Percentiles rank a stretch among this genome's conserved stretches.
These are phyloP conservation scores for Polyplosphaeria fusca DNA, from an alignment of 495 filamentous ascomycete species.

Conservation along the genomic window DNA sequence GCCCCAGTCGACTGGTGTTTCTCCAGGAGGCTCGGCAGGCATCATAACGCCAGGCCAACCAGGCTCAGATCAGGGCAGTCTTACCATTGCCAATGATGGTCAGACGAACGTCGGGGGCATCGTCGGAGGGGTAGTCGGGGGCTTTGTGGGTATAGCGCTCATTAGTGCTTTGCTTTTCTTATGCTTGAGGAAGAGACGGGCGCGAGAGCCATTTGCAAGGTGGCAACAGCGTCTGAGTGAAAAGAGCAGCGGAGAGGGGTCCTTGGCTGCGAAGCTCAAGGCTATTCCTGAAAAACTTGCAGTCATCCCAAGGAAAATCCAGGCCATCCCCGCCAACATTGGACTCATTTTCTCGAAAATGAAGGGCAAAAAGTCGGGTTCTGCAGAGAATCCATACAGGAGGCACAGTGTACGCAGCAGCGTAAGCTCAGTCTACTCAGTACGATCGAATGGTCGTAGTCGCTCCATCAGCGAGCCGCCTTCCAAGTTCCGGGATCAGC, in stretches of 20 bases:
- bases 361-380: slow-evolving; percentile 10
- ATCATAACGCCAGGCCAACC: slow-evolving; percentile 24
- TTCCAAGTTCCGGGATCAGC: slow-evolving; percentile 20
- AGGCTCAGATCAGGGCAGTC: not conserved
- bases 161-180: slow-evolving; percentile 29
- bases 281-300: slow-evolving; percentile 7
- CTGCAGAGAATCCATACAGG: slow-evolving; percentile 10
- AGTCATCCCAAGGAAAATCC: slow-evolving; percentile 2
- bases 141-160: slow-evolving; percentile 22
- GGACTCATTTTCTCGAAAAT: slow-evolving; percentile 13
- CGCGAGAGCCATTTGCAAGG: slow-evolving; percentile 15
- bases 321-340: slow-evolving; percentile 12
- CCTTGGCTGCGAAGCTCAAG: slow-evolving; percentile 10
- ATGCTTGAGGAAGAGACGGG: slow-evolving; percentile 24
- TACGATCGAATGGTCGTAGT: slow-evolving; percentile 17
- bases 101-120: slow-evolving; percentile 23
- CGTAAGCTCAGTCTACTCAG: slow-evolving; percentile 31
- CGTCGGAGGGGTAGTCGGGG: slow-evolving; percentile 29
- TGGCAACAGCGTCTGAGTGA: slow-evolving; percentile 26
- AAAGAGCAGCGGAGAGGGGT: slow-evolving; percentile 3
- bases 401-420: slow-evolving; percentile 26
- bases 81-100: slow-evolving; percentile 4
- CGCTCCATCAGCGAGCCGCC: slow-evolving; percentile 31
- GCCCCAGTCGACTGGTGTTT: slow-evolving; percentile 13
- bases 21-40: slow-evolving; percentile 22